Evolutionary conservation across 75 land plant species (phyloP).

Genomic region (Selaginella moellendorffii): DNA sequence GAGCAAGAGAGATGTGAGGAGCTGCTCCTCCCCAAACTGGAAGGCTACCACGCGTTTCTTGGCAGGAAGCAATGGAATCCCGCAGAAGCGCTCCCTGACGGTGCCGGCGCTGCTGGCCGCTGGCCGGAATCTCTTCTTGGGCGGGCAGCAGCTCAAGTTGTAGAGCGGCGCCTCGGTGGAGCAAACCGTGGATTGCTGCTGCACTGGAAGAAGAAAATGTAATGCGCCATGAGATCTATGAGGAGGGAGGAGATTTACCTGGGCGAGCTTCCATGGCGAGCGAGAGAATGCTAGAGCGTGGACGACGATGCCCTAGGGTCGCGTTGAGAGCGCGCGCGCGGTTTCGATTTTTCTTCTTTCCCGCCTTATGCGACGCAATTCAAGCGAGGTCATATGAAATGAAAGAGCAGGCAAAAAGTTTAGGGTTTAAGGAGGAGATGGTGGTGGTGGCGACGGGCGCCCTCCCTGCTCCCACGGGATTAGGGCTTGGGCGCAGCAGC

Average conservation of each 20-base stretch:
- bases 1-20: not conserved
- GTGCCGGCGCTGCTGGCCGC: too few relatives aligned
- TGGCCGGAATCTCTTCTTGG: not conserved
- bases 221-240: too few relatives aligned
- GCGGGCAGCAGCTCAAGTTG: not conserved
- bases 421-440: too few relatives aligned
- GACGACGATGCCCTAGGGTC: too few relatives aligned
- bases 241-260: too few relatives aligned
- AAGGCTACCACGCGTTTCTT: not conserved
- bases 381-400: not conserved
- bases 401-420: too few relatives aligned
- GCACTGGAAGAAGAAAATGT: not conserved
- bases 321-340: not conserved
- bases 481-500: constrained; percentile 1
- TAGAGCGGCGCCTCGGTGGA: not conserved
- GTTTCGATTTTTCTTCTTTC: not conserved
- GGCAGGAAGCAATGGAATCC: not conserved
- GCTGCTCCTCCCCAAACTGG: not conserved
- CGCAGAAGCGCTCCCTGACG: too few relatives aligned
- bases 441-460: not conserved
- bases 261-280: too few relatives aligned
- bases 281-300: too few relatives aligned
- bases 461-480: not conserved
- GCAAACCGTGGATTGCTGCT: not conserved
- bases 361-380: too few relatives aligned